Percentiles rank a stretch among this genome's conserved stretches.
phyloP scores from a whole-genome alignment of 345 rosid species.

The Toxicodendron radicans region DNA sequence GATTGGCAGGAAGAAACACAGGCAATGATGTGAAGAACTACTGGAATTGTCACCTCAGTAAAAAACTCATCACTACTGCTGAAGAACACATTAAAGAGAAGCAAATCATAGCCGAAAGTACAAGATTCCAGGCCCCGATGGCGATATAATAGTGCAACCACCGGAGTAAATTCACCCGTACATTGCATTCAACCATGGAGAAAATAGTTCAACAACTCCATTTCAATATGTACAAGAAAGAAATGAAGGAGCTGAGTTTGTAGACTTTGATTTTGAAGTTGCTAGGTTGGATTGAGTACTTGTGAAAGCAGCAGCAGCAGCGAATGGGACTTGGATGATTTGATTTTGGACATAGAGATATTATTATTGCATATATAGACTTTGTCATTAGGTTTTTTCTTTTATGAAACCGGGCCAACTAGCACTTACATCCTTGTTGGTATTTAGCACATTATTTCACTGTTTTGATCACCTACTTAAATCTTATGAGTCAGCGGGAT shows the following conservation, averaged over 20 bases:
- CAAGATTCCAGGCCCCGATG: not conserved
- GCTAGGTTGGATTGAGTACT: constrained; percentile 3
- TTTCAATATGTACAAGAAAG: not conserved
- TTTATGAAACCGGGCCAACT: too few relatives aligned
- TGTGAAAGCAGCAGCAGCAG: constrained; percentile 15
- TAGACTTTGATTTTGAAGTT: constrained; percentile 25
- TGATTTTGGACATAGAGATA: constrained; percentile 24
- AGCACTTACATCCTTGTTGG: too few relatives aligned
- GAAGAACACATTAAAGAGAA: constrained; percentile 13
- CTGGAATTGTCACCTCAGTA: constrained; percentile 44
- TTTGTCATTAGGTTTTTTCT: too few relatives aligned
- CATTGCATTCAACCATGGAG: not conserved
- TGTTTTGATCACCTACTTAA: too few relatives aligned
- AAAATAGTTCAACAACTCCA: constrained; percentile 1
- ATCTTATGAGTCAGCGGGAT: too few relatives aligned
- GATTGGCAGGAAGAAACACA: constrained; percentile 41
- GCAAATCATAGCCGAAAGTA: constrained; percentile 1
- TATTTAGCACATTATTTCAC: too few relatives aligned
- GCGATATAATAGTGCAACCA: not conserved
- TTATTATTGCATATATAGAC: too few relatives aligned
- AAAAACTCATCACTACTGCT: constrained; percentile 15
- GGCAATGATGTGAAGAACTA: constrained; percentile 38
- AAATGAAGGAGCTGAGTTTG: constrained; percentile 9
- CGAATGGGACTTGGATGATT: constrained; percentile 32
- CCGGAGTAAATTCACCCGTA: not conserved